Percentiles rank a stretch among this genome's conserved stretches.
Conservation (phyloP, 306 rosid species). For the Cicer judaicum region DNA sequence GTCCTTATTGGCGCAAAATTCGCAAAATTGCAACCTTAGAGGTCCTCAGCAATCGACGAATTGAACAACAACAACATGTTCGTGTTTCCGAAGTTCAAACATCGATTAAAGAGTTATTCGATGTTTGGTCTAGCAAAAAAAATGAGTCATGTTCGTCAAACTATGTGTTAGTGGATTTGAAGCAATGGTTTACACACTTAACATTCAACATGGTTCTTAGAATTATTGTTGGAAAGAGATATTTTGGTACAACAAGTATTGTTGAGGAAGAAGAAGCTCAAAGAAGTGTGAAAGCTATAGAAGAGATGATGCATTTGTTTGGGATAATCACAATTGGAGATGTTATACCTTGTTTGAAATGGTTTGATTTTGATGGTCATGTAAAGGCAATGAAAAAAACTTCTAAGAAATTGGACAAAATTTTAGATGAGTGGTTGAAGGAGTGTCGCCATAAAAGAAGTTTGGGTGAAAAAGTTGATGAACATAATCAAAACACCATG, state of each 20-base stretch:
- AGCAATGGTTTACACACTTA: conserved; percentile 29
- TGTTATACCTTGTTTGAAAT: conserved; percentile 36
- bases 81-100: conserved; percentile 27
- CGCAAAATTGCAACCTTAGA: conserved; percentile 10
- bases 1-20: not conserved
- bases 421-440: conserved; percentile 32
- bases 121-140: conserved; percentile 11
- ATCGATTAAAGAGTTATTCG: conserved; percentile 35
- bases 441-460: not conserved
- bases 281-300: not conserved
- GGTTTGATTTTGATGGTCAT: conserved; percentile 43
- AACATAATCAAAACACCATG: conserved; percentile 18
- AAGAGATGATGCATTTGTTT: not conserved
- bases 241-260: not conserved
- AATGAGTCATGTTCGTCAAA: not conserved
- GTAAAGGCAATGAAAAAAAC: conserved; percentile 44
- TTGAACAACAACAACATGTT: conserved; percentile 25
- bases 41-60: conserved; percentile 1
- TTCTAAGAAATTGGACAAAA: not conserved
- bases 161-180: conserved; percentile 41
- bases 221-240: conserved; percentile 32
- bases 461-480: not conserved
- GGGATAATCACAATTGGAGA: conserved; percentile 25
- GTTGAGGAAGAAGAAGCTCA: conserved; percentile 7
- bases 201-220: conserved; percentile 30